Evolutionary conservation across 106 monocot species (phyloP), one percentile per base, ranked within the genome.

Genomic region (Gastrodia elata): DNA sequence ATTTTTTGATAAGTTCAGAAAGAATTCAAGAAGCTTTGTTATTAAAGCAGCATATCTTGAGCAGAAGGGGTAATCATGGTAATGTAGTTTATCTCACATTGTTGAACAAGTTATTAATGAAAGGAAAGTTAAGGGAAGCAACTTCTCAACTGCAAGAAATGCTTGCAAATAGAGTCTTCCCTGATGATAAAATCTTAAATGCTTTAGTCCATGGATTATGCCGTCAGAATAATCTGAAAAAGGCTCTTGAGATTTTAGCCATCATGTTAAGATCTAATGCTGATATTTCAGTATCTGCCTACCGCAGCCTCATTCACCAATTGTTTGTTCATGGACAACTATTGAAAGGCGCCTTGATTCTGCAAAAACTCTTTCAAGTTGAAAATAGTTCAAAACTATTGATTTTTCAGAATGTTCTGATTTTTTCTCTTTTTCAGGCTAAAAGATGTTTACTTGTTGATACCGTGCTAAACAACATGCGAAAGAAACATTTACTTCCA

Each of bases 341-440:
- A 35, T 20, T 82, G 52, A 24, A 46, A 71, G 34, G 57, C 64
- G 89, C 76, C 24, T 74, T 91, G 18, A 79, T 73, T 8, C 79
- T 89, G 46, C 65, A 68, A 80, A 70, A 84, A n/a, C 26, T 93
- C 52, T 71, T 89, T 37, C 24, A 43, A 24, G 64, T 38, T 30
- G 39, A 64, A 71, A 33, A 28, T 56, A 68, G 64, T 34, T 73
- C 74, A 48, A 32, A 61, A 1, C 65, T 73, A 39, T 43, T 81
- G 15, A 71, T 79, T 37, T 71, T 84, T 46, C 70, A 78, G 64
- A 99, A 99, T 65, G 84, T 93, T 73, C 67, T 99, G 42, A 87
- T 99, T 52, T 99, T 84, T 76, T 69, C 76, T 87, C 85, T 99
- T 27, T 91, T 91, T 64, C 81, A 83, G 34, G 55, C 71, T 35